Evolutionary conservation across 1,139 yeast genomes (phyloP).

Genomic region (Scheffersomyces titani): DNA sequence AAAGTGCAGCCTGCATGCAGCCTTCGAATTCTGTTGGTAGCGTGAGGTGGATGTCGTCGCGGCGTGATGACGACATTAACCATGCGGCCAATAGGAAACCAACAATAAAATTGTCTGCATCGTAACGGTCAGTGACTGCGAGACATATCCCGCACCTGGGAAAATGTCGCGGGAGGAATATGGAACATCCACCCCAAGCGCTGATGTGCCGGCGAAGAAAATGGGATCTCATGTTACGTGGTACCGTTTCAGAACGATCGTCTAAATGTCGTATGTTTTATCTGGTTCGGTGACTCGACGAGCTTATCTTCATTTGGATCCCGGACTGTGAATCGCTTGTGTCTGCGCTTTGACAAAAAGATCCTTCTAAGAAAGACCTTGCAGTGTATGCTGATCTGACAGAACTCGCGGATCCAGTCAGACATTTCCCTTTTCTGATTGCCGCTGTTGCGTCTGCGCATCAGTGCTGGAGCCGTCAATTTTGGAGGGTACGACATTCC

Average conservation of each 20-base stretch:
- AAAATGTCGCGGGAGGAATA: not conserved
- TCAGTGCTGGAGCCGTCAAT: not conserved
- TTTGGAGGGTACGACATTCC: not conserved
- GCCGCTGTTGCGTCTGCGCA: not conserved
- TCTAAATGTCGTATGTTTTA: not conserved
- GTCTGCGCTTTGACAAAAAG: too few relatives aligned
- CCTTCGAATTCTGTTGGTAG: not conserved
- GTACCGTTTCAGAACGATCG: not conserved
- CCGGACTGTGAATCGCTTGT: too few relatives aligned
- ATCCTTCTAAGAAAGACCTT: not conserved
- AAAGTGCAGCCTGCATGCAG: not conserved
- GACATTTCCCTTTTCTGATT: not conserved
- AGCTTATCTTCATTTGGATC: not conserved
- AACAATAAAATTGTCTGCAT: not conserved
- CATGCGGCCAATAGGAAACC: not conserved
- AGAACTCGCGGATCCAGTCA: not conserved
- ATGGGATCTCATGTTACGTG: not conserved
- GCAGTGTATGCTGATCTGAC: not conserved
- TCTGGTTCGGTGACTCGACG: too few relatives aligned
- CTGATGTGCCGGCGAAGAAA: not conserved
- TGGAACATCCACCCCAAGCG: not conserved
- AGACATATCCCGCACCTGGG: not conserved
- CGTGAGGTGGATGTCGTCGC: not conserved
- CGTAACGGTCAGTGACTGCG: too few relatives aligned
- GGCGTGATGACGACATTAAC: not conserved